These are phyloP conservation scores for Vaccinium darrowii DNA, from an alignment of 148 eudicot species.

Conservation along the genomic window DNA sequence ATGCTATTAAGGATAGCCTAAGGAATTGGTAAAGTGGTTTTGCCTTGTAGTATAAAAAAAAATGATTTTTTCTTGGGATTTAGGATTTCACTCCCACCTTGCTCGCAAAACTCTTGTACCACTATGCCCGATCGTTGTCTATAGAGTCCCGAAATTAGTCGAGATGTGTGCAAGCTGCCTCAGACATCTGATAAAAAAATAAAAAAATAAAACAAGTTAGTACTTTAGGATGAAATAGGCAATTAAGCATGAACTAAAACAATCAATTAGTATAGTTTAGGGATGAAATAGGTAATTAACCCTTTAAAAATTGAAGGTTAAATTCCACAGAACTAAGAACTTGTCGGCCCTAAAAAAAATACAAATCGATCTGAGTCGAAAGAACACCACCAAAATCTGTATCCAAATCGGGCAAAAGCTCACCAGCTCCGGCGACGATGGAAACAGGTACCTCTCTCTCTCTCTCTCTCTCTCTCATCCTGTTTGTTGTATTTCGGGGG, in stretches of 20 bases:
- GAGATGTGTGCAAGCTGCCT: too few species aligned
- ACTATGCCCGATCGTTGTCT: too few species aligned
- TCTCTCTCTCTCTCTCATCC: not conserved
- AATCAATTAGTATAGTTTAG: not conserved
- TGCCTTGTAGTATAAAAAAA: too few species aligned
- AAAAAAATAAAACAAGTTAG: too few species aligned
- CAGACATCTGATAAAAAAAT: too few species aligned
- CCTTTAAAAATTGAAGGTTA: not conserved
- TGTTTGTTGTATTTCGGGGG: not conserved
- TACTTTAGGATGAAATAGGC: too few species aligned
- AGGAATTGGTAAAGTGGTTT: too few species aligned
- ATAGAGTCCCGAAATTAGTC: too few species aligned
- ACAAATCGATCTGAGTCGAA: not conserved
- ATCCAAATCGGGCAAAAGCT: not conserved
- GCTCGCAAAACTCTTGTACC: too few species aligned
- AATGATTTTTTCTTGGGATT: too few species aligned
- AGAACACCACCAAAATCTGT: not conserved
- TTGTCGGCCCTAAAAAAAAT: not conserved
- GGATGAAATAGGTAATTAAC: not conserved
- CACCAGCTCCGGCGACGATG: not conserved
- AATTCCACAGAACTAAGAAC: not conserved
- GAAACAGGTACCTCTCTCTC: not conserved
- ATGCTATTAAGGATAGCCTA: too few species aligned
- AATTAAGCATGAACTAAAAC: not conserved
- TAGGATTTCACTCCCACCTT: too few species aligned